These are phyloP conservation scores for Vaccinium myrtillus DNA, from an alignment of 148 eudicot genomes.

Conservation along the genomic window DNA sequence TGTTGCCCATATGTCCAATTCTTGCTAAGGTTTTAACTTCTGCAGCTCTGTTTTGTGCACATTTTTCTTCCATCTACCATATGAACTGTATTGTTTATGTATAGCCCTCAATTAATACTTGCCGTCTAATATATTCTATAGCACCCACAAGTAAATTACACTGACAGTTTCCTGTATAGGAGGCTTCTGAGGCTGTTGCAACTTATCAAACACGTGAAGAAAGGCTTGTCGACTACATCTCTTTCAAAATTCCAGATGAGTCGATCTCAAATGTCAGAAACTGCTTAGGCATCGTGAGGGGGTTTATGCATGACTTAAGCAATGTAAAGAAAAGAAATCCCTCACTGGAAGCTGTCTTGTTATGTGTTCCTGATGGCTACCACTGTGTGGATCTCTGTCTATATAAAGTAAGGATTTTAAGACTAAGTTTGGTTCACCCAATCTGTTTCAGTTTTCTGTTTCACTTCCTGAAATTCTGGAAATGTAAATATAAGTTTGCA, in stretches of 20 bases:
- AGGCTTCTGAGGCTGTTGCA: conserved; percentile 38
- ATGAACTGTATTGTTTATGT: background rate
- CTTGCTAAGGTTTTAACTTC: background rate
- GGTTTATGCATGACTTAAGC: conserved; percentile 40
- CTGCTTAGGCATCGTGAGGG: conserved; percentile 68
- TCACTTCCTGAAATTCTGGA: background rate
- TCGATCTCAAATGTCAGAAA: conserved; percentile 54
- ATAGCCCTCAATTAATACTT: background rate
- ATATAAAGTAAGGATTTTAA: conserved; percentile 61
- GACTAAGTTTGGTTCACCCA: background rate
- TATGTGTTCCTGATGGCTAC: conserved; percentile 71
- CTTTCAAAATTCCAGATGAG: conserved; percentile 72
- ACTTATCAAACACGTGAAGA: conserved; percentile 31
- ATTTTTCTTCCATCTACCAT: background rate
- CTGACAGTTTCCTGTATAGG: conserved; percentile 36
- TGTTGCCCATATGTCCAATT: background rate
- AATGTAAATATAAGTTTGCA: background rate
- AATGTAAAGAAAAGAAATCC: conserved; percentile 32
- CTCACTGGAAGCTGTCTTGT: conserved; percentile 59
- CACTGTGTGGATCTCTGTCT: conserved; percentile 84
- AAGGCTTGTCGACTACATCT: conserved; percentile 56
- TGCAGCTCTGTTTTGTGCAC: background rate
- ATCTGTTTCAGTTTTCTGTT: background rate
- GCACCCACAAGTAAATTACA: background rate
- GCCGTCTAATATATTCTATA: background rate